Base-by-base conservation (phyloP, 1,139 yeast genomes). In the Sporopachydermia cereana region DNA sequence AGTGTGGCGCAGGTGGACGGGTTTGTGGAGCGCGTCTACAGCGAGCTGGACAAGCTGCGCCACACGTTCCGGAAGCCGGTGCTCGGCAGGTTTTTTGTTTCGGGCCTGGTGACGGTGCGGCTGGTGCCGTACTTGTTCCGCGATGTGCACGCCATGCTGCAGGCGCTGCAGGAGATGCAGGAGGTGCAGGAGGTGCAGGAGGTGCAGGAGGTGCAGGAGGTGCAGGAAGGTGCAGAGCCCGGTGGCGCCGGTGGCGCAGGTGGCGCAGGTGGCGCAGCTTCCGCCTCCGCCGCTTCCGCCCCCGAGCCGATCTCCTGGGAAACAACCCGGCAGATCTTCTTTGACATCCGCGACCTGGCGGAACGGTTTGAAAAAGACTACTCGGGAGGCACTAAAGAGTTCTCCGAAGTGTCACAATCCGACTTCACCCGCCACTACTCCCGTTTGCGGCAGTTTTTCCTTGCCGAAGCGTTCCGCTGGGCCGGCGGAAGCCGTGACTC, bases 41-140 rank as follows among this genome's bases (percentile, higher is more conserved):
- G 20, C 39, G 39, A 34, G n/a, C 17, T 34, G 5, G 22, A 34
- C 9, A 12, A 7, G 7, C 20, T 34, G 18, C 12, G 9, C 7
- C 5, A 16, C 9, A 5, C 12, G 9, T 12, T 34, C 7, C 9
- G n/a, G 39, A 7, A 12, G 22, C 5, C 12, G 39, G 39, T 34
- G 9, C 17, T 34, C 9, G 39, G 39, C 12, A 12, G 9, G 39
- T 34, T 34, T 20, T 34, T 21, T 9, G 22, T 34, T 16, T 7
- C 12, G 9, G 39, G 17, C 18, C 9, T 34, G 7, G 39, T 34
- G 39, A n/a, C 17, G 9, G 22, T 34, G 7, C 39, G 39, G 5
- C 5, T 34, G 5, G 39, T 34, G 7, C 39, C 39, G 18, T 34
- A 34, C 17, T 20, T 34, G 9, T 34, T 34, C 39, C 39, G 39